Evolutionary conservation across 140 eudicot species (phyloP).

Genomic region (Bidens hawaiensis): DNA sequence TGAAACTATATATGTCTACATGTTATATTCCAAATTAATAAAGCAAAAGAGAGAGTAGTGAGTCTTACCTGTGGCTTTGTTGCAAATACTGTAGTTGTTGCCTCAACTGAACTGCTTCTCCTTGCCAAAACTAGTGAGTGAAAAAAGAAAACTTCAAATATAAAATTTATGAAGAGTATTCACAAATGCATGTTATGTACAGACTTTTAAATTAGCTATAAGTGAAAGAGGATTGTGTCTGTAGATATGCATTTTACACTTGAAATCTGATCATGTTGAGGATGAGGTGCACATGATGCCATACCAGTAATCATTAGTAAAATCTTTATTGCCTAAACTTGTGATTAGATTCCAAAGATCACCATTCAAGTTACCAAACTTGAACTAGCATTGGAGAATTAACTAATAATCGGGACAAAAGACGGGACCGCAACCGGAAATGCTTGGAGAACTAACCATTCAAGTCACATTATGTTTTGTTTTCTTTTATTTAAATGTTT

Average conservation of each 20-base stretch:
- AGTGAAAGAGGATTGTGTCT: neutral
- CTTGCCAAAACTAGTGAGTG: slow-evolving; percentile 45
- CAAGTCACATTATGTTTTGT: no score
- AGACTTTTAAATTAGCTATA: neutral
- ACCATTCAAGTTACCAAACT: no score
- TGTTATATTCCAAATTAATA: neutral
- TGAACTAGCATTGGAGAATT: no score
- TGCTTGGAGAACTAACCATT: no score
- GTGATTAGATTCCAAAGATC: no score
- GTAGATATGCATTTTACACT: neutral
- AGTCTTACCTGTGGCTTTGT: slow-evolving; percentile 48
- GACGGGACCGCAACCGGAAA: no score
- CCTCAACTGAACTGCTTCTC: slow-evolving; percentile 45
- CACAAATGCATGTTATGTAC: neutral
- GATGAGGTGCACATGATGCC: neutral
- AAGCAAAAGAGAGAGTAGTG: slow-evolving; percentile 5
- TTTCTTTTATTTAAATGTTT: no score
- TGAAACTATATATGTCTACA: neutral
- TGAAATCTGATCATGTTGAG: neutral
- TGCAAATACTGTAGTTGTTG: slow-evolving; percentile 47
- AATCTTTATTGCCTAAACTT: neutral
- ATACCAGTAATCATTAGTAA: neutral
- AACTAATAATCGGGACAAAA: no score
- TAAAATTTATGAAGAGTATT: slow-evolving; percentile 6
- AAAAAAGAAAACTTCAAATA: slow-evolving; percentile 1